These are phyloP conservation scores for Metschnikowia santaceciliae DNA, from an alignment of 805 yeast genomes.

Conservation along the genomic window DNA sequence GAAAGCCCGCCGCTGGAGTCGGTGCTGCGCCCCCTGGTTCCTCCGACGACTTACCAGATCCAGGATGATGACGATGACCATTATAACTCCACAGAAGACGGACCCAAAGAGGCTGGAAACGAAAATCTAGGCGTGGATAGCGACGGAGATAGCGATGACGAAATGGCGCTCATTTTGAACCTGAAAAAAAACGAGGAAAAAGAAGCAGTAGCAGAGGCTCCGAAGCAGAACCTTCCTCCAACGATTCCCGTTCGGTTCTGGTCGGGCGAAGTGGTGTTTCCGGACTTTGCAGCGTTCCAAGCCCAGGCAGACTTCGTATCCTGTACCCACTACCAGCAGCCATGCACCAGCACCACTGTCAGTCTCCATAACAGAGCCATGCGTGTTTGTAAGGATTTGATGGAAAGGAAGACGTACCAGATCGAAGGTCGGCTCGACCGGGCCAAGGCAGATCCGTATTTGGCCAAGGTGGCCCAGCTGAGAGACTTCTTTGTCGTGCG, in stretches of 20 bases:
- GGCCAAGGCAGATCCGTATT: constrained; percentile 52
- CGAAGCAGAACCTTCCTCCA: constrained; percentile 10
- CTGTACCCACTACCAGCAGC: constrained; percentile 24
- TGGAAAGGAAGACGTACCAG: constrained; percentile 28
- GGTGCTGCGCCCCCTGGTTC: background rate
- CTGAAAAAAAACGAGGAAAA: constrained; percentile 6
- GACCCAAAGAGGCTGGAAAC: too few relatives aligned
- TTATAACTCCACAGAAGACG: background rate
- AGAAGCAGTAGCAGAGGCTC: background rate
- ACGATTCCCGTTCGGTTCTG: constrained; percentile 26
- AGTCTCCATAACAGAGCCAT: constrained; percentile 23
- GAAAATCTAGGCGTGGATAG: background rate
- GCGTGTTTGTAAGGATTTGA: constrained; percentile 28
- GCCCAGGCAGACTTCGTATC: constrained; percentile 37
- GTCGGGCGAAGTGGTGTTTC: constrained; percentile 48
- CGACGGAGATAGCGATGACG: constrained; percentile 25
- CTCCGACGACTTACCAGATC: constrained; percentile 10
- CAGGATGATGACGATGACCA: constrained; percentile 24
- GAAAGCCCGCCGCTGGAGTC: constrained; percentile 8
- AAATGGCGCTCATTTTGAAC: constrained; percentile 30
- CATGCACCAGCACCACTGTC: constrained; percentile 17
- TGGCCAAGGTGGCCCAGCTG: constrained; percentile 42
- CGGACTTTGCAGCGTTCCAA: constrained; percentile 45
- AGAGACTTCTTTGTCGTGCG: constrained; percentile 54
- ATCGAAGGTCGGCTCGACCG: constrained; percentile 64